Evolutionary conservation across 2,329 filamentous ascomycete genomes (phyloP).

Genomic region (Tricladium varicosporioides): DNA sequence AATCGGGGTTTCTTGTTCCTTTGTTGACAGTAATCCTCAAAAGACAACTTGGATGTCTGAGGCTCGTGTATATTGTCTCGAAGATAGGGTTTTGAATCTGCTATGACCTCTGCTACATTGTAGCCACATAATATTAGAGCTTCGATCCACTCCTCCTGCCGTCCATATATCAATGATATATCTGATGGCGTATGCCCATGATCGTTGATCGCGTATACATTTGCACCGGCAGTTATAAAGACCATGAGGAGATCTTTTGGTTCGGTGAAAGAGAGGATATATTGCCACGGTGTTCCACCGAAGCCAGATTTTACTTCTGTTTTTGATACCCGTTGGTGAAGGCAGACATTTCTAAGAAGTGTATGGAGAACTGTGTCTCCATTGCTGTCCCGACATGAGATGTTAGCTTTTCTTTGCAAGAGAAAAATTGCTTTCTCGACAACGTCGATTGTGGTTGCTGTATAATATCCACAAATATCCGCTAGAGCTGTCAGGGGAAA

Average conservation of each 20-base stretch:
- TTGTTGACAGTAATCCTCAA: slow-evolving; percentile 4
- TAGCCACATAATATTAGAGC: slow-evolving; percentile 4
- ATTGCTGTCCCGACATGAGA: slow-evolving; percentile 4
- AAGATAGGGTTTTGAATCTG: slow-evolving; percentile 5
- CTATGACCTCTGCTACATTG: slow-evolving; percentile 43
- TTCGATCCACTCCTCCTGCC: slow-evolving; percentile 6
- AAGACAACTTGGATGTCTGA: slow-evolving; percentile 2
- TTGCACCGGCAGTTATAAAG: slow-evolving; percentile 7
- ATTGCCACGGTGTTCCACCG: not conserved
- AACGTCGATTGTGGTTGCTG: not conserved
- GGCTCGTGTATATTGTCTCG: not conserved
- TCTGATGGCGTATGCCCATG: slow-evolving; percentile 4
- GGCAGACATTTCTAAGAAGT: slow-evolving; percentile 3
- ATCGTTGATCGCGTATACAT: slow-evolving; percentile 9
- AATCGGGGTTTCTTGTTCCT: not conserved
- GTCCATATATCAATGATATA: not conserved
- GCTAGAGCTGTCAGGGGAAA: slow-evolving; percentile 9
- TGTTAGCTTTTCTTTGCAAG: slow-evolving; percentile 9
- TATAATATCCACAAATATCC: slow-evolving; percentile 5
- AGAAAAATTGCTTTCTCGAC: slow-evolving; percentile 22
- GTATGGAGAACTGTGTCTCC: slow-evolving; percentile 19
- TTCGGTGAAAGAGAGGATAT: slow-evolving; percentile 5
- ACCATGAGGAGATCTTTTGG: slow-evolving; percentile 7
- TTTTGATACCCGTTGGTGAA: not conserved
- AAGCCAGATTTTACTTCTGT: not conserved